phyloP scores from a whole-genome alignment of 129 eudicot genomes.

The Saussurea involucrata region DNA sequence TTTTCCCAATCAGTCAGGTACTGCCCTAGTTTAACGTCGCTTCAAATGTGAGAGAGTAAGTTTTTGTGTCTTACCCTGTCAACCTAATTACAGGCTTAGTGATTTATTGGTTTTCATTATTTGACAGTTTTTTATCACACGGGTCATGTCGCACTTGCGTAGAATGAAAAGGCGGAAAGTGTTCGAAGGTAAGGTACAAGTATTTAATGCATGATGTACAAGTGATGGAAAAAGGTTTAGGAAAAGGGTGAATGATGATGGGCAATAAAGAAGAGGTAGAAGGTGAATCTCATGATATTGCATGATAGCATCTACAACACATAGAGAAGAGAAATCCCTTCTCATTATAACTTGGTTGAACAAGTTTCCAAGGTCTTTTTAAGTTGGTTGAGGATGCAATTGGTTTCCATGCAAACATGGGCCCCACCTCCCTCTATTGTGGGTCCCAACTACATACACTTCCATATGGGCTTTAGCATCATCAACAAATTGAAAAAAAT shows the following conservation, averaged over 20 bases:
- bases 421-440: constrained; percentile 9
- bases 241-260: constrained; percentile 33
- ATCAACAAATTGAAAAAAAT: background rate
- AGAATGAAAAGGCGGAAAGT: background rate
- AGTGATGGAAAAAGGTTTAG: background rate
- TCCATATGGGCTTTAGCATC: background rate
- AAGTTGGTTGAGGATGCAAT: constrained; percentile 17
- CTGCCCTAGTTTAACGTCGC: background rate
- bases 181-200: background rate
- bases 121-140: background rate
- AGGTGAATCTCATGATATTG: constrained; percentile 34
- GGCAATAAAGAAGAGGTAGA: constrained; percentile 35
- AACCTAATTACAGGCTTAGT: background rate
- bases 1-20: background rate
- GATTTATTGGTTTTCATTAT: background rate
- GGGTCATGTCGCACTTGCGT: background rate
- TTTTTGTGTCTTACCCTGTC: background rate
- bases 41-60: background rate
- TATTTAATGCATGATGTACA: constrained; percentile 1
- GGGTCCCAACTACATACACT: constrained; percentile 16
- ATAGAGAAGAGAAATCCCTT: constrained; percentile 26
- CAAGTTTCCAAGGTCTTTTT: constrained; percentile 30
- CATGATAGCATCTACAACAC: constrained; percentile 28
- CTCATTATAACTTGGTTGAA: constrained; percentile 36
- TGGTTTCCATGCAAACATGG: constrained; percentile 9